phyloP scores from a whole-genome alignment of 1,284 basidiomycete genomes.

The Paramarasmius palmivorus region DNA sequence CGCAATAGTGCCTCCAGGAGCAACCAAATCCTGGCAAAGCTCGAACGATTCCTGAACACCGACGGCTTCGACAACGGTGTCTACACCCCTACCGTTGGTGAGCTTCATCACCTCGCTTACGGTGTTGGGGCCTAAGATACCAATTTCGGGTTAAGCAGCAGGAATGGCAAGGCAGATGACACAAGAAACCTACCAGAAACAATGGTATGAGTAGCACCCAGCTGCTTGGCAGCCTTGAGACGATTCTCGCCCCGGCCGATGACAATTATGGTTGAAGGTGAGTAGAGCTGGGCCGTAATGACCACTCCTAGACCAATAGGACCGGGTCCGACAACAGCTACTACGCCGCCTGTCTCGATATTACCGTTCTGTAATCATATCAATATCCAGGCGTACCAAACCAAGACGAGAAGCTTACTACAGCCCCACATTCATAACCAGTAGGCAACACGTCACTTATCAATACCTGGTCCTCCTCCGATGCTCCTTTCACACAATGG shows the following conservation, averaged over 20 bases:
- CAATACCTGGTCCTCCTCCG: constrained; percentile 23
- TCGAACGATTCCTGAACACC: constrained; percentile 25
- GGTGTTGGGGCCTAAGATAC: constrained; percentile 16
- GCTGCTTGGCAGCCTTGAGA: constrained; percentile 18
- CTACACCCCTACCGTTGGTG: constrained; percentile 24
- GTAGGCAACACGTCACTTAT: constrained; percentile 24
- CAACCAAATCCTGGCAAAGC: constrained; percentile 27
- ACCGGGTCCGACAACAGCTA: constrained; percentile 25
- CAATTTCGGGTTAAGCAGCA: no score
- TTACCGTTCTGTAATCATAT: constrained; percentile 20
- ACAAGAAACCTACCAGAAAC: constrained; percentile 14
- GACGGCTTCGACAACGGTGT: constrained; percentile 27
- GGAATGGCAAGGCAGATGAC: background rate
- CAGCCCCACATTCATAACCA: constrained; percentile 25
- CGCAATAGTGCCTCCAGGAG: constrained; percentile 26
- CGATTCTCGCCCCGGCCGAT: constrained; percentile 24
- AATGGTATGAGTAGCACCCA: constrained; percentile 27
- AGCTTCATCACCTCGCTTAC: constrained; percentile 22
- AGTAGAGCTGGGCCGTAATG: constrained; percentile 27
- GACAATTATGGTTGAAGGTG: constrained; percentile 24
- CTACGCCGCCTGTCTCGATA: constrained; percentile 23
- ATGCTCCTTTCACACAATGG: constrained; percentile 17
- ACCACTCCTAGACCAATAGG: constrained; percentile 25
- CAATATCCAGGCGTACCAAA: background rate
- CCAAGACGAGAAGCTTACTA: constrained; percentile 9